Evolutionary conservation across 2,329 filamentous ascomycete genomes (phyloP).

Genomic region (Chaetomium strumarium): DNA sequence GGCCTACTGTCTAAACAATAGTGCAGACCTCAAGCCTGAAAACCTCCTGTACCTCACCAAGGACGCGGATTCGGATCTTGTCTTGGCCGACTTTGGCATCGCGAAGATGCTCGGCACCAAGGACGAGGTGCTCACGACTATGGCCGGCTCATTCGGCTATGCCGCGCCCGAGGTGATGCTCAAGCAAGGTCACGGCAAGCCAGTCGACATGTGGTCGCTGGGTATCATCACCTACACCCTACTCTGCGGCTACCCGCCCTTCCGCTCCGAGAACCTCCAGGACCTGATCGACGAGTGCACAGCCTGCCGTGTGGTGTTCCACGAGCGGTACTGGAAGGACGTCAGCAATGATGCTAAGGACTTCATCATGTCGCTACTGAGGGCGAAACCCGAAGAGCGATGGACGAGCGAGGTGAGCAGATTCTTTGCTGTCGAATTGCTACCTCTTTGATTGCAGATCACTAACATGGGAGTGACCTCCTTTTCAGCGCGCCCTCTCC

Average conservation of each 20-base stretch:
- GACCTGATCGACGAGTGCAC: constrained; percentile 95
- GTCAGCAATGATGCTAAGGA: constrained; percentile 93
- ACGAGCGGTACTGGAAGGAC: constrained; percentile 97
- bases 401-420: constrained; percentile 65
- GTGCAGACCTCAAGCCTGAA: constrained; percentile 87
- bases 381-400: constrained; percentile 70
- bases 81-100: constrained; percentile 96
- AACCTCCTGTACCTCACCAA: constrained; percentile 90
- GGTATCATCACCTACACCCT: constrained; percentile 98
- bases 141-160: constrained; percentile 98
- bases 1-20: constrained; percentile 1
- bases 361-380: constrained; percentile 79
- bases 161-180: constrained; percentile 98
- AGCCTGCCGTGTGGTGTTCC: constrained; percentile 79
- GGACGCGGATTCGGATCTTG: constrained; percentile 71
- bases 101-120: constrained; percentile 94
- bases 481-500: constrained; percentile 60
- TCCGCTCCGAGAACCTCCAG: constrained; percentile 87
- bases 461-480: background rate
- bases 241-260: constrained; percentile 95
- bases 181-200: constrained; percentile 94
- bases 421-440: background rate
- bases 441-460: background rate
- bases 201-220: constrained; percentile 98
- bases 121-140: constrained; percentile 88